These are phyloP conservation scores for Aspergillus sp. DNA, from an alignment of 2,329 filamentous ascomycete genomes.

Conservation along the genomic window DNA sequence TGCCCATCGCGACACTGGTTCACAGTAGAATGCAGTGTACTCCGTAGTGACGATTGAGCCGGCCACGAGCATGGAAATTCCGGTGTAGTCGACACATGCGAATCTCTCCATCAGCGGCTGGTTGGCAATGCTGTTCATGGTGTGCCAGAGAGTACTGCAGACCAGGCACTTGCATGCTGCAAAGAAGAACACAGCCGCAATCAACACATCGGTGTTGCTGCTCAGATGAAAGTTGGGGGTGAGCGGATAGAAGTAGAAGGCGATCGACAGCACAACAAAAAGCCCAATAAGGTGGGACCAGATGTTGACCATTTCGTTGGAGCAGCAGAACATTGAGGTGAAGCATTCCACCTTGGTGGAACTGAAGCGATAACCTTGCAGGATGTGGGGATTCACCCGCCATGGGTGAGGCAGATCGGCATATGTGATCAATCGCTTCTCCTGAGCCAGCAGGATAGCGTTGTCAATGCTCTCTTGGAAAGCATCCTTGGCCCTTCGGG, in stretches of 20 bases:
- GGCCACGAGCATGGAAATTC: slow-evolving; percentile 86
- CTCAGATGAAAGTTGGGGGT: slow-evolving; percentile 81
- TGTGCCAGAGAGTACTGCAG: slow-evolving; percentile 97
- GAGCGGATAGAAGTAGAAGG: slow-evolving; percentile 92
- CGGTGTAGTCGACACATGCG: slow-evolving; percentile 96
- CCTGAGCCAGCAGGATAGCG: slow-evolving; percentile 68
- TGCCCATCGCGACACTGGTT: slow-evolving; percentile 76
- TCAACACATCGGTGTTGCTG: slow-evolving; percentile 81
- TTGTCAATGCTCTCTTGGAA: slow-evolving; percentile 80
- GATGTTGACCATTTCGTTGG: slow-evolving; percentile 95
- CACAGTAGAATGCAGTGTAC: slow-evolving; percentile 98
- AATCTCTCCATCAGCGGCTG: slow-evolving; percentile 88
- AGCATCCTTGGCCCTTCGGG: slow-evolving; percentile 74
- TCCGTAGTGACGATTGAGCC: slow-evolving; percentile 97
- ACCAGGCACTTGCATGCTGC: slow-evolving; percentile 91
- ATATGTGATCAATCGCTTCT: slow-evolving; percentile 80
- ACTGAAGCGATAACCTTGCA: slow-evolving; percentile 85
- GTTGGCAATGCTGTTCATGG: slow-evolving; percentile 94
- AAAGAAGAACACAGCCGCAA: slow-evolving; percentile 92
- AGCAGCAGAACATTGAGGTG: slow-evolving; percentile 73
- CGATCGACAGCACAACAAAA: slow-evolving; percentile 79
- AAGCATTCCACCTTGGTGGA: slow-evolving; percentile 88
- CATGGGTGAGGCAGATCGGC: slow-evolving; percentile 87
- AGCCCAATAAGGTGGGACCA: slow-evolving; percentile 93
- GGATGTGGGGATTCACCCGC: slow-evolving; percentile 92